Evolutionary conservation across 768 basidiomycete genomes (phyloP), one percentile per base, ranked within the genome.

Genomic region (Lactarius sp.): DNA sequence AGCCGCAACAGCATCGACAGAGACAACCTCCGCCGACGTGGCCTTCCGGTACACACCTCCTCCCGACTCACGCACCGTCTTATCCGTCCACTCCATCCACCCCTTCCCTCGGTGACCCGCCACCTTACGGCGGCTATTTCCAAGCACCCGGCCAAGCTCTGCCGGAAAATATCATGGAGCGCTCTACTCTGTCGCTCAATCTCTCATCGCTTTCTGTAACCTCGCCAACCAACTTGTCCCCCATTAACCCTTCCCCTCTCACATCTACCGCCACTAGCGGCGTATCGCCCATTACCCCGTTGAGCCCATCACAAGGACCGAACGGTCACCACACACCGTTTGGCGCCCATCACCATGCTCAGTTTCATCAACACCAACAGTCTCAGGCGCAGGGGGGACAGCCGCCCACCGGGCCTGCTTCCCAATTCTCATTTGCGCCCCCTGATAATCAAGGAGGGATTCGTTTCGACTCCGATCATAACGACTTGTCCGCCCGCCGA

Each of bases 151-250:
- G 52, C 49, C 69, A 71, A 62, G 60, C 56, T 52, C 46, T 69
- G 49, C 65, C 67, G 66, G 44, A 71, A 70, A 44, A 72, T 47
- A 60, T 69, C 57, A 59, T 65, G 47, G 73, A 73, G 60, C 68
- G 70, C 56, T 74, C 79, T 41, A 71, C 77, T 1, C 78, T 90
- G 50, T 83, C 85, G 36, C 81, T 90, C 71, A 90, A 89, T 71
- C 78, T 91, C 61, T 84, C 83, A 31, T 79, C 81, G 1, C 80
- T 90, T 57, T 77, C 82, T 55, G 87, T 90, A 59, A 74, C 85
- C 47, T 87, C 86, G 22, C 86, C 87, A 9, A 79, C 84, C 8
- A 83, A 83, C 64, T 78, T 85, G 58, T 87, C 86, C 13, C 86
- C 88, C 51, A 81, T 84, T 71, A 81, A 78, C 20, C 78, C 80